Evolutionary conservation across 768 basidiomycete genomes (phyloP), one percentile per base, ranked within the genome.

Genomic region (Naganishia kalamii): DNA sequence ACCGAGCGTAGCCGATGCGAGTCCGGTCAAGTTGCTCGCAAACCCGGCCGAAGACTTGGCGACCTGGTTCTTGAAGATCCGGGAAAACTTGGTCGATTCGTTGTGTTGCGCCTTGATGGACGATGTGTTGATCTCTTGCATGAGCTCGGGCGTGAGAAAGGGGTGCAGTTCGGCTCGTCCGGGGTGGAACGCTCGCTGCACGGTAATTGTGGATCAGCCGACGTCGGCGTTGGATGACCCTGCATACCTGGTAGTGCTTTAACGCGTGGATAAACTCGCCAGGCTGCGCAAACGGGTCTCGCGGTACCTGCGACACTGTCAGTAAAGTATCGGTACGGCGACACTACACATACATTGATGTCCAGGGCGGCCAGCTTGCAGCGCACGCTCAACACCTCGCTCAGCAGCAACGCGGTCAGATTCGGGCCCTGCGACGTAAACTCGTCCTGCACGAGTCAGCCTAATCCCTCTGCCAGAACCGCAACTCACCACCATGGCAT

Each of bases 371-470:
- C 43, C 12, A 67, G 46, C 27, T 67, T 67, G 23, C 50, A 62
- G 30, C 66, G 37, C 27, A 62, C 61, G 12, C 60, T 62, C 29
- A 61, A 46, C 27, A 67, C 52, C 35, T 43, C 60, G 61, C 66
- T 67, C 37, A 67, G 33, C 61, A 67, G 35, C 29, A 41, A 50
- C 23, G 66, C 66, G 27, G 52, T 61, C 25, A 67, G 29, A 30
- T 61, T 25, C 32, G 66, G 66, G 27, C 66, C 66, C 15, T 63
- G 60, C 5, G 66, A 30, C 13, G 47, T 30, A 23, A 66, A 49
- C 19, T 66, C 65, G 8, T 66, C 60, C 57, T 66, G n/a, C 27
- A 4, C 12, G 32, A 25, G 17, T 49, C 60, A 62, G 57, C n/a
- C 21, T 17, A 21, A 19, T 17, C 43, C 3, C 40, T 10, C 57